Base-by-base conservation (phyloP, 208 protist species). In the Crithidia fasciculata region DNA sequence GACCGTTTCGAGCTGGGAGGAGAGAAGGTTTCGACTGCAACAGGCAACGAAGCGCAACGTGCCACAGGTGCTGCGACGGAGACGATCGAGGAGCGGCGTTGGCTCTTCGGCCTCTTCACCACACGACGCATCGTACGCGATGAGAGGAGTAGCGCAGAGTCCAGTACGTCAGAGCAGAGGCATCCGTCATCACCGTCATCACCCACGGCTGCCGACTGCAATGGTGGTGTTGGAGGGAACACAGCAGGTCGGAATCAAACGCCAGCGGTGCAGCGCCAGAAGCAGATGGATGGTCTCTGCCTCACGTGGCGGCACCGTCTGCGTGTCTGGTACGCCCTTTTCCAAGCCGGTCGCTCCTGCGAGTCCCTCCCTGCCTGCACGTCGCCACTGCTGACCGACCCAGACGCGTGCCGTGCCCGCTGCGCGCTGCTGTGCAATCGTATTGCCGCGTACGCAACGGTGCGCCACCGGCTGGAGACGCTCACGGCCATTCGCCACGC, bases 341-440 rank as follows among this genome's bases (percentile, higher is more conserved):
- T 81, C 19, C 28, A 67, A 60, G 74, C 79, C 10, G 73, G 83
- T n/a, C 19, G 80, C 28, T 13, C 39, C 10, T 86, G 74, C 43
- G 9, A 43, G 13, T 57, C 41, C 19, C 72, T 80, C 59, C 59
- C 62, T 8, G 58, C 69, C 3, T 87, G 73, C 64, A 88, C 86
- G 13, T 88, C 86, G 16, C 89, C 86, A 12, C 77, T 87, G 40
- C 62, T 94, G 49, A 87, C 81, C 3, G 84, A 91, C 61, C 82
- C 86, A 1, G 68, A 53, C 2, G 66, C 80, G n/a, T 84, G 89
- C 44, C 69, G 78, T 36, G 72, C 83, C 59, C 70, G 86, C n/a
- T 81, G 84, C 44, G 81, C 89, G 50, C 85, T 89, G 66, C 67
- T 94, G 47, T 91, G 82, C 13, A 81, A 88, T 58, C 83, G 89